Conservation (phyloP, 2,329 filamentous ascomycete species). For the Diaporthe batatas region DNA sequence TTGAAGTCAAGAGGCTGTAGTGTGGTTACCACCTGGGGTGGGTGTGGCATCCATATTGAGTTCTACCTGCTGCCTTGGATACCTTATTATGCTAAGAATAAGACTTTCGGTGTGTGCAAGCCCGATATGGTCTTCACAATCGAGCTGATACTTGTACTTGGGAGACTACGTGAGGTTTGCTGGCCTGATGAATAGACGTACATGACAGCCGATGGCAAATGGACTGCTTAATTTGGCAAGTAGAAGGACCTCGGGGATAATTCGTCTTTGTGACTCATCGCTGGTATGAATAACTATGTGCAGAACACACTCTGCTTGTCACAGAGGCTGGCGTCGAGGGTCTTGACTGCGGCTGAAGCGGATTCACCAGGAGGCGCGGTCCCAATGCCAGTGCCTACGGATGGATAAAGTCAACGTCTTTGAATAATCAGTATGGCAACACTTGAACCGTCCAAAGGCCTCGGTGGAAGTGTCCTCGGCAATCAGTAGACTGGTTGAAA, state of each 20-base stretch:
- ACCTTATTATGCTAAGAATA: slow-evolving; percentile 98
- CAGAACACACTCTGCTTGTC: slow-evolving; percentile 86
- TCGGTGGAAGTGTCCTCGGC: too few species aligned
- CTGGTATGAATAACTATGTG: neutral
- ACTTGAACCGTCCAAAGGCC: neutral
- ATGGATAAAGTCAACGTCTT: neutral
- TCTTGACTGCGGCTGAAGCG: slow-evolving; percentile 80
- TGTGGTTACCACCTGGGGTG: slow-evolving; percentile 95
- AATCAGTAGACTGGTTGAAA: too few species aligned
- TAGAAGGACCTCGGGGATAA: slow-evolving; percentile 55
- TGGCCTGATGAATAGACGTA: slow-evolving; percentile 99
- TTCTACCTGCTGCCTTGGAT: slow-evolving; percentile 97
- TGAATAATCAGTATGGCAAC: neutral
- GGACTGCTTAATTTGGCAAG: slow-evolving; percentile 90
- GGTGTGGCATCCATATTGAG: slow-evolving; percentile 92
- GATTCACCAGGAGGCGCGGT: slow-evolving; percentile 84
- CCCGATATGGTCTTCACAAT: slow-evolving; percentile 99
- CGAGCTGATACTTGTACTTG: slow-evolving; percentile 98
- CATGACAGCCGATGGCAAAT: slow-evolving; percentile 88
- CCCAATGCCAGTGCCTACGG: slow-evolving; percentile 61
- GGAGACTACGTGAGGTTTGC: slow-evolving; percentile 90
- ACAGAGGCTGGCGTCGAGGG: slow-evolving; percentile 86
- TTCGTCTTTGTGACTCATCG: neutral
- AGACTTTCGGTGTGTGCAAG: slow-evolving; percentile 93
- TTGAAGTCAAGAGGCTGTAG: slow-evolving; percentile 85